Evolutionary conservation across 108 stramenopile genomes (phyloP).

Genomic region (Skeletonema menzelii): DNA sequence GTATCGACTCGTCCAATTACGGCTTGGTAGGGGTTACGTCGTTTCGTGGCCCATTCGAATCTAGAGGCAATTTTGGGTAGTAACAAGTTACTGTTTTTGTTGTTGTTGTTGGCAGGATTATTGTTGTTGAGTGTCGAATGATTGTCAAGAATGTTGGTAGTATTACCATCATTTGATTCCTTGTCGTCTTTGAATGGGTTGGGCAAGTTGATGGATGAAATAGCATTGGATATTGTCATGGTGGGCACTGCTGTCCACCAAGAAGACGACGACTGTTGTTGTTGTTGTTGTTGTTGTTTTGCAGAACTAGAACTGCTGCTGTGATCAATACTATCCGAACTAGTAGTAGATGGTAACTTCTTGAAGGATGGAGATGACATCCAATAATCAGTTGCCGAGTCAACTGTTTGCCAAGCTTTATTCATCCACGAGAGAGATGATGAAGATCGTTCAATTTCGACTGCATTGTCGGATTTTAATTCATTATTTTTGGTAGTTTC

Average conservation of each 20-base stretch:
- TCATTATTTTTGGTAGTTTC: neutral
- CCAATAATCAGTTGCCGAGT: neutral
- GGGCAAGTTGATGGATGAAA: neutral
- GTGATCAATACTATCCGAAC: too few species aligned
- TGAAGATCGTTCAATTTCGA: neutral
- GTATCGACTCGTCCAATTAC: constrained; percentile 24
- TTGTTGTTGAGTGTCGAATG: neutral
- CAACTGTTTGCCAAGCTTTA: neutral
- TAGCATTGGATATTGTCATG: neutral
- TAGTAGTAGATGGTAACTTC: too few species aligned
- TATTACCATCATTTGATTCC: neutral
- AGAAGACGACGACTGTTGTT: neutral
- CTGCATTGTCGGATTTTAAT: neutral
- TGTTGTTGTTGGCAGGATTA: neutral
- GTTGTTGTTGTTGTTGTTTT: too few species aligned
- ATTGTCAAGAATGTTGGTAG: neutral
- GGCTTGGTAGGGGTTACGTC: constrained; percentile 24
- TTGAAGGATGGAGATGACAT: neutral
- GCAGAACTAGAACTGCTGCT: too few species aligned
- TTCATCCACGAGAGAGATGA: neutral
- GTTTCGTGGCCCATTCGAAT: constrained; percentile 24
- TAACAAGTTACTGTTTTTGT: neutral
- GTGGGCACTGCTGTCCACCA: neutral
- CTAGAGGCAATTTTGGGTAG: constrained; percentile 31
- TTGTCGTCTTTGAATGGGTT: neutral